Percentiles rank a stretch among this genome's conserved stretches.
phyloP scores from a whole-genome alignment of 208 protist genomes.

The Trypanosoma vivax region DNA sequence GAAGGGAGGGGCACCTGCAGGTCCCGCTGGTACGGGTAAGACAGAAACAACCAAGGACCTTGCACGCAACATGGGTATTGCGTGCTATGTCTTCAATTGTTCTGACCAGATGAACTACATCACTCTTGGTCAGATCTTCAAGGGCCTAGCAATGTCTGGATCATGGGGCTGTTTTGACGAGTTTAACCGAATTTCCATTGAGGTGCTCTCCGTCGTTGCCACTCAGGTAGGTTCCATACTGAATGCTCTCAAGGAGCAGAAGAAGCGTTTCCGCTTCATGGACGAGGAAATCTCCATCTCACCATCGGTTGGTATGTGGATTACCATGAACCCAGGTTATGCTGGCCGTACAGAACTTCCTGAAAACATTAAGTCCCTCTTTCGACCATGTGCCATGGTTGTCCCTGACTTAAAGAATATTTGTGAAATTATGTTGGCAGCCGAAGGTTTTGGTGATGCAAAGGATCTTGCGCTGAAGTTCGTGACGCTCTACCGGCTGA shows the following conservation, averaged over 20 bases:
- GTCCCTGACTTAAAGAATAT: constrained; percentile 98
- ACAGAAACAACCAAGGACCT: constrained; percentile 95
- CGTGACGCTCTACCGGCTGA: constrained; percentile 96
- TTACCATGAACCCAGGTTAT: constrained; percentile 98
- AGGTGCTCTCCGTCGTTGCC: constrained; percentile 97
- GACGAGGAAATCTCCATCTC: constrained; percentile 92
- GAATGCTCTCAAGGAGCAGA: constrained; percentile 95
- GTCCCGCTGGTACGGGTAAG: constrained; percentile 92
- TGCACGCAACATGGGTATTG: constrained; percentile 91
- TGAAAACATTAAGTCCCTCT: constrained; percentile 96
- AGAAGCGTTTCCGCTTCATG: constrained; percentile 94
- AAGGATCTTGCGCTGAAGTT: constrained; percentile 97
- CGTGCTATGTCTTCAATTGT: constrained; percentile 96
- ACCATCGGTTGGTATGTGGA: constrained; percentile 92
- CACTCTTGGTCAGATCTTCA: constrained; percentile 96
- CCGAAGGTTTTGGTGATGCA: constrained; percentile 95
- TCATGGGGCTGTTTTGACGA: constrained; percentile 97
- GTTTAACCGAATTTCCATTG: constrained; percentile 95
- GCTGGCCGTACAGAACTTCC: constrained; percentile 96
- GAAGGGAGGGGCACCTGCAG: constrained; percentile 90
- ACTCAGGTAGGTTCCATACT: constrained; percentile 97
- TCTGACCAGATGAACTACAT: constrained; percentile 99
- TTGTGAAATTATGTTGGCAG: constrained; percentile 98
- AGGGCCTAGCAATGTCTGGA: constrained; percentile 93
- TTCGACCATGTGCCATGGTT: constrained; percentile 97